These are phyloP conservation scores for Phlyctochytrium planicorne DNA, from an alignment of 192 early-diverging fungal genomes.

Conservation along the genomic window DNA sequence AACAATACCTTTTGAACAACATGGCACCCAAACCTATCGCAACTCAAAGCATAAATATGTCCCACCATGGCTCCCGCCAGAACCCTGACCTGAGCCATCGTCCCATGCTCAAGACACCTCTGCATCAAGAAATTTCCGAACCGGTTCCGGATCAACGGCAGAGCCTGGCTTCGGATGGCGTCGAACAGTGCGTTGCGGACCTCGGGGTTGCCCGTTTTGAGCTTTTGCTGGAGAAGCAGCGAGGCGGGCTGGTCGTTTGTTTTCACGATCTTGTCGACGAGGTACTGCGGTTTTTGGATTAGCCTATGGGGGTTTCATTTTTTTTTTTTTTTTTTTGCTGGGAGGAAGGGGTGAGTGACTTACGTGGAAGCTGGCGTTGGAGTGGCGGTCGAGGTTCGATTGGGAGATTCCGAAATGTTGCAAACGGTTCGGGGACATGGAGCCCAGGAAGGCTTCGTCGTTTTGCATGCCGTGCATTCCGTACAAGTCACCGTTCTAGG, in stretches of 20 bases:
- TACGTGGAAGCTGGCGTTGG: constrained; percentile 31
- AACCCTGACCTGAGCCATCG: constrained; percentile 54
- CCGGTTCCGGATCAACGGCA: constrained; percentile 67
- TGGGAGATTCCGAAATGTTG: constrained; percentile 12
- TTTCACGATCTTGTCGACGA: constrained; percentile 69
- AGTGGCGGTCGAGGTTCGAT: constrained; percentile 14
- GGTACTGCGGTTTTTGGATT: constrained; percentile 37
- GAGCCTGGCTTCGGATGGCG: constrained; percentile 54
- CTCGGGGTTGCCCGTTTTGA: constrained; percentile 53
- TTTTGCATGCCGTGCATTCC: constrained; percentile 8
- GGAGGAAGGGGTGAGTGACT: constrained; percentile 4
- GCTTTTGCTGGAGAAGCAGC: constrained; percentile 66
- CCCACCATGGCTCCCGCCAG: constrained; percentile 62
- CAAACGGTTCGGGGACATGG: neutral
- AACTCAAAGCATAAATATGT: constrained; percentile 58
- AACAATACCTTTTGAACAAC: constrained; percentile 66
- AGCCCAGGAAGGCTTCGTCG: neutral
- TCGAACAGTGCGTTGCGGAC: constrained; percentile 61
- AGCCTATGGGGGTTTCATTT: no score
- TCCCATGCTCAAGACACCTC: constrained; percentile 64
- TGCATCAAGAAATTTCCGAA: constrained; percentile 81
- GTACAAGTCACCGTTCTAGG: constrained; percentile 14
- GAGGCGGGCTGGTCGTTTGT: constrained; percentile 76
- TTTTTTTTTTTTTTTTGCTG: no score
- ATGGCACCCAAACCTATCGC: constrained; percentile 78